These are phyloP conservation scores for Aureobasidium sp. DNA, from an alignment of 2,329 filamentous ascomycete species.

Conservation along the genomic window DNA sequence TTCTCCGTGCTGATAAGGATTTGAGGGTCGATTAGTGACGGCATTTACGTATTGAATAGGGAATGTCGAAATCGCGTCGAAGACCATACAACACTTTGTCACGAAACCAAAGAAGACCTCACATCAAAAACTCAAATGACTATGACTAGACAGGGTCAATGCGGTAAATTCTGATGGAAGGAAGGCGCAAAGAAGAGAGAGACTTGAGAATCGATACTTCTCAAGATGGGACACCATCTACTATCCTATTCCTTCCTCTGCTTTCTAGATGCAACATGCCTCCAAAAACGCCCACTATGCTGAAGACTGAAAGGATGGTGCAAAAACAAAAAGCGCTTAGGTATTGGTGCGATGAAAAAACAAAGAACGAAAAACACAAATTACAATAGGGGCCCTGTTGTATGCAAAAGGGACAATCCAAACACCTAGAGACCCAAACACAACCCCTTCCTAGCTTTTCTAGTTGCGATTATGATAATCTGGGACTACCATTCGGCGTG, in stretches of 20 bases:
- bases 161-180: too few relatives aligned
- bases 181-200: background rate
- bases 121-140: too few relatives aligned
- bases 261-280: background rate
- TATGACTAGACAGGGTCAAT: too few relatives aligned
- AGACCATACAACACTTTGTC: too few relatives aligned
- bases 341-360: background rate
- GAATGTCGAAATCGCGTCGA: too few relatives aligned
- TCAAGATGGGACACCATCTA: background rate
- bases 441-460: background rate
- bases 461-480: background rate
- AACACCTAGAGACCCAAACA: background rate
- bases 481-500: background rate
- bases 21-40: background rate
- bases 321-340: background rate
- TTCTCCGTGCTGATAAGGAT: background rate
- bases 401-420: background rate
- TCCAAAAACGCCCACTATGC: background rate
- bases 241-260: background rate
- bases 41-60: background rate
- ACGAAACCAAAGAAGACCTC: too few relatives aligned
- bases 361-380: background rate
- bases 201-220: background rate
- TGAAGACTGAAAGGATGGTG: too few relatives aligned
- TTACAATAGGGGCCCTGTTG: background rate